Conservation (phyloP, 192 early-diverging fungal genomes). For the Physocladia obscura region DNA sequence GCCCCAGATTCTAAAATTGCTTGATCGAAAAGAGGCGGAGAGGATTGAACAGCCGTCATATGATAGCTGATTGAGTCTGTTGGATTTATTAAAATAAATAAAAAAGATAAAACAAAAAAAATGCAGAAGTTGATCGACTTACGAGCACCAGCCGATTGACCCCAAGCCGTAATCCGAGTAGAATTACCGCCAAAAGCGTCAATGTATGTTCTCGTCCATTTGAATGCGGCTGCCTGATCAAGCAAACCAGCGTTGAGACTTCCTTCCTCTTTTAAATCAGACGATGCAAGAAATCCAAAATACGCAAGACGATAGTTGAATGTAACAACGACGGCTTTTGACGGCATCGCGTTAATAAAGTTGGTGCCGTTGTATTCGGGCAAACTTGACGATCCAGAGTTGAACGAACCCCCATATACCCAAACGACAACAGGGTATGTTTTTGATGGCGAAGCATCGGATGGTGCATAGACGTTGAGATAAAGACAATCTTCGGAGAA, state of each 20-base stretch:
- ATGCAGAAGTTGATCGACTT: no score
- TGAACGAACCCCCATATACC: slow-evolving; percentile 60
- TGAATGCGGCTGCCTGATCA: slow-evolving; percentile 56
- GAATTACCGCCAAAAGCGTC: slow-evolving; percentile 59
- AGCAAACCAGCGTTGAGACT: slow-evolving; percentile 48
- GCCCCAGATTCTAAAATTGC: slow-evolving; percentile 17
- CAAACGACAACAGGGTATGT: slow-evolving; percentile 65
- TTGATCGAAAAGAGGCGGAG: not conserved
- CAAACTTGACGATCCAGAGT: slow-evolving; percentile 35
- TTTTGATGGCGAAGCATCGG: not conserved
- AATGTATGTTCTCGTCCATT: slow-evolving; percentile 61
- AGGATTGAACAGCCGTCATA: slow-evolving; percentile 18
- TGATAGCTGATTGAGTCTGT: slow-evolving; percentile 43
- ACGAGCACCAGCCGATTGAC: slow-evolving; percentile 52
- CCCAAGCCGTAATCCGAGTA: slow-evolving; percentile 49
- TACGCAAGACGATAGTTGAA: slow-evolving; percentile 62
- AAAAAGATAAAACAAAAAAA: no score
- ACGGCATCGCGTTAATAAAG: slow-evolving; percentile 2
- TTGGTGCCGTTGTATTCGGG: slow-evolving; percentile 43
- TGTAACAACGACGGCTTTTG: slow-evolving; percentile 38
- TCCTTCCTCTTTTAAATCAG: slow-evolving; percentile 19
- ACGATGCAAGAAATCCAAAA: slow-evolving; percentile 49
- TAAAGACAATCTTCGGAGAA: slow-evolving; percentile 48
- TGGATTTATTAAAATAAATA: no score
- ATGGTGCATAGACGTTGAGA: slow-evolving; percentile 47